A percentile compares a stretch with the other conserved stretches of the same genome.
These are phyloP conservation scores for Rosa rugosa DNA, from an alignment of 306 rosid genomes.

Conservation along the genomic window DNA sequence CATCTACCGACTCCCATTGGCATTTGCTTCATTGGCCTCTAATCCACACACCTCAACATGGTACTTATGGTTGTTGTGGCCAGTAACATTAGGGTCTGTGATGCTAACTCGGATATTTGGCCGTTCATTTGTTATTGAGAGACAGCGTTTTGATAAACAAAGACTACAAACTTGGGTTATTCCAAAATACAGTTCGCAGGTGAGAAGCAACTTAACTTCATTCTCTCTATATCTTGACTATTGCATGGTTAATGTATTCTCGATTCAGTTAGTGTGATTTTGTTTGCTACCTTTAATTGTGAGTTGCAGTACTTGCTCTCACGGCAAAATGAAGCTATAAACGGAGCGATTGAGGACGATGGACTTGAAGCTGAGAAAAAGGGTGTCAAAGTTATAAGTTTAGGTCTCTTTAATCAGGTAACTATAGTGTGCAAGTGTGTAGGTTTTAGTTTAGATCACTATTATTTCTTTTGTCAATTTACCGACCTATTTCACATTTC, in stretches of 20 bases:
- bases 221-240: too few relatives aligned
- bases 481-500: background rate
- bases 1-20: conserved; percentile 34
- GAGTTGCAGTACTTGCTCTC: conserved; percentile 27
- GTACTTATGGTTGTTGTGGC: conserved; percentile 39
- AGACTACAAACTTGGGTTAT: conserved; percentile 41
- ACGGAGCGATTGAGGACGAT: conserved; percentile 35
- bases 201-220: background rate
- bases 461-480: background rate
- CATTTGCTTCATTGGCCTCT: conserved; percentile 38
- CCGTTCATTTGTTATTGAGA: conserved; percentile 33
- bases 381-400: conserved; percentile 35
- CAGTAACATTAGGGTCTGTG: conserved; percentile 35
- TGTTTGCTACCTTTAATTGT: background rate
- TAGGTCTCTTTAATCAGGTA: conserved; percentile 49
- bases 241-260: background rate
- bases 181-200: conserved; percentile 33
- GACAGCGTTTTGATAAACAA: conserved; percentile 22
- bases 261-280: background rate
- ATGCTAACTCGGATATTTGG: conserved; percentile 25
- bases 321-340: conserved; percentile 35
- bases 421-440: background rate
- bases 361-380: conserved; percentile 38
- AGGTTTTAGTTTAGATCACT: background rate
- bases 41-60: conserved; percentile 26